These are phyloP conservation scores for Quercus lobata DNA, from an alignment of 331 rosid genomes.

Conservation along the genomic window DNA sequence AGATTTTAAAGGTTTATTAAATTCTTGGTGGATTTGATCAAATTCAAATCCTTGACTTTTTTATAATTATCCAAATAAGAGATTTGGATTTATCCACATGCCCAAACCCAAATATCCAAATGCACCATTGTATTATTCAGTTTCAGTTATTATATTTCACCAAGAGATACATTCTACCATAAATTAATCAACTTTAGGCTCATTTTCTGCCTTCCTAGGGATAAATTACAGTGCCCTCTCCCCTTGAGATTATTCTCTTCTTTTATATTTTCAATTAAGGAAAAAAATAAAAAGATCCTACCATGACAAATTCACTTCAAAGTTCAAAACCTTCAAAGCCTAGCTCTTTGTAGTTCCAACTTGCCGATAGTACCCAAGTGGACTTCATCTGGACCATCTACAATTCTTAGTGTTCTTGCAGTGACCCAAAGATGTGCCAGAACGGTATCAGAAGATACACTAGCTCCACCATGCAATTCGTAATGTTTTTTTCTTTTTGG, in stretches of 20 bases:
- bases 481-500: no score
- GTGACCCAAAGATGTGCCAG: slow-evolving; percentile 95
- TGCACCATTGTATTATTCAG: no score
- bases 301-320: neutral
- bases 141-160: no score
- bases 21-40: no score
- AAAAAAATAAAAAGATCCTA: neutral
- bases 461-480: slow-evolving; percentile 76
- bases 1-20: no score
- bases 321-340: slow-evolving; percentile 39
- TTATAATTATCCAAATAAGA: no score
- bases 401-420: slow-evolving; percentile 79
- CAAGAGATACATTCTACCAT: no score
- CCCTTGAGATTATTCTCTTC: neutral
- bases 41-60: no score
- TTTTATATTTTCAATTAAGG: neutral
- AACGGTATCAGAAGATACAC: slow-evolving; percentile 78
- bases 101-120: no score
- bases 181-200: neutral
- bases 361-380: slow-evolving; percentile 92
- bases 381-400: slow-evolving; percentile 97
- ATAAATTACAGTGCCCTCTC: neutral
- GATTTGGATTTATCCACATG: no score
- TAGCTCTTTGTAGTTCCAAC: slow-evolving; percentile 72
- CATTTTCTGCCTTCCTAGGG: neutral